Evolutionary conservation across 2,329 filamentous ascomycete species (phyloP), one percentile per base, ranked within the genome.

Genomic region (Sporothrix protearum): DNA sequence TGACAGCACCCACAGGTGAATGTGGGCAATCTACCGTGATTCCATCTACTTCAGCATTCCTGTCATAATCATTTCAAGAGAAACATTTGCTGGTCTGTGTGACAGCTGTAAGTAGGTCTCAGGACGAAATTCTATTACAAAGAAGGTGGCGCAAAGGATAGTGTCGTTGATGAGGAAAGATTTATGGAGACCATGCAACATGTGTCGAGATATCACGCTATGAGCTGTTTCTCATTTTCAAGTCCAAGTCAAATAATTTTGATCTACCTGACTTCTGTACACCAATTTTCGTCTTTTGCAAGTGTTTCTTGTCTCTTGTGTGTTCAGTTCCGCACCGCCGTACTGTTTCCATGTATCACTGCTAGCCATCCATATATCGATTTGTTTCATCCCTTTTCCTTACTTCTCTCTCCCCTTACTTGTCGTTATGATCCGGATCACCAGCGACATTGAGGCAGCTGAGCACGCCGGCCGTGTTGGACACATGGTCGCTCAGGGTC

Each of bases 401-500:
- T n/a, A n/a, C n/a, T n/a, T n/a, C n/a, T n/a, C n/a, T 61, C 5
- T 14, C 10, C 19, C 6, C 42, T 63, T 45, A 36, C 42, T 47
- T 47, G 14, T 64, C 53, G n/a, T 69, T 25, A 6, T 63, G 36
- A n/a, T 72, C 71, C 9, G 53, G 30, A 8, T 66, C 71, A 2
- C 72, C 72, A 0, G 30, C 7, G 1, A 68, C 66, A 10, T 67
- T 42, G 9, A 74, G 22, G 63, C 73, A 74, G 61, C 57, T 42
- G 28, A 74, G 53, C 9, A 71, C 69, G 22, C 73, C 73, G 7
- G 30, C 51, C 4, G 47, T 51, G 67, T 73, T 74, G 30, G 30
- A 68, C 9, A 74, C 57, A 30, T 71, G 69, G 49, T 74, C 73
- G 71, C 69, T 69, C 49, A 74, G 51, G 3, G 14, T 55, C 10